Base-by-base conservation (phyloP, 768 basidiomycete genomes). In the Lactarius pseudohatsudake region DNA sequence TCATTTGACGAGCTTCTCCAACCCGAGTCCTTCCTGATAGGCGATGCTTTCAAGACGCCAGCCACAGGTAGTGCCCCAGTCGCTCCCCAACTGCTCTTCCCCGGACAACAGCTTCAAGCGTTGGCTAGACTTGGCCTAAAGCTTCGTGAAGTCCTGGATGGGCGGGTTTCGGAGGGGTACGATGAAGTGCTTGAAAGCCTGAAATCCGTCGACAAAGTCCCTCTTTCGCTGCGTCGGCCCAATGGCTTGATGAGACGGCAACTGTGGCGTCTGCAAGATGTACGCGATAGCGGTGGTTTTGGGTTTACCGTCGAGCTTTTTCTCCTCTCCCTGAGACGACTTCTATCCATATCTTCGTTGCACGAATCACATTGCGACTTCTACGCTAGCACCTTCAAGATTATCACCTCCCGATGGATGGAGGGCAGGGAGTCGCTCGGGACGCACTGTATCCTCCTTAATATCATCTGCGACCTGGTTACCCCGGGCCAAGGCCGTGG, bases 281-380 rank as follows among this genome's bases (percentile, higher is more conserved):
- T 56, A 53, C 3, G 30, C 1, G 43, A 22, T 9, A 45, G 57
- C 6, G 11, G 63, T 34, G 63, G 63, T 13, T 45, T 64, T 32
- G 63, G 34, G n/a, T 50, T 64, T n/a, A 57, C 32, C 2, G 34
- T 58, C 22, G 57, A 64, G 20, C 41, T 64, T 11, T 64, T 58
- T 22, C 50, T 64, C 43, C 57, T 58, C 10, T 22, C 34, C 15
- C 45, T 64, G 18, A 28, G 2, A 26, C 57, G 53, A 22, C 26
- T 53, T 1, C 18, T 64, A 26, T 58, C 57, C 18, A 20, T 30
- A 30, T 26, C 45, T 4, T 36, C 62, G 3, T 43, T 22, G n/a
- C 9, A 63, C 1, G 41, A 57, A 16, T 36, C 63, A n/a, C n/a
- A n/a, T n/a, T n/a, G n/a, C n/a, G n/a, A n/a, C n/a, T n/a, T n/a